A percentile compares a stretch with the other conserved stretches of the same genome.
Conservation (phyloP, 169 alveolate species). For the Fabrea salina region DNA sequence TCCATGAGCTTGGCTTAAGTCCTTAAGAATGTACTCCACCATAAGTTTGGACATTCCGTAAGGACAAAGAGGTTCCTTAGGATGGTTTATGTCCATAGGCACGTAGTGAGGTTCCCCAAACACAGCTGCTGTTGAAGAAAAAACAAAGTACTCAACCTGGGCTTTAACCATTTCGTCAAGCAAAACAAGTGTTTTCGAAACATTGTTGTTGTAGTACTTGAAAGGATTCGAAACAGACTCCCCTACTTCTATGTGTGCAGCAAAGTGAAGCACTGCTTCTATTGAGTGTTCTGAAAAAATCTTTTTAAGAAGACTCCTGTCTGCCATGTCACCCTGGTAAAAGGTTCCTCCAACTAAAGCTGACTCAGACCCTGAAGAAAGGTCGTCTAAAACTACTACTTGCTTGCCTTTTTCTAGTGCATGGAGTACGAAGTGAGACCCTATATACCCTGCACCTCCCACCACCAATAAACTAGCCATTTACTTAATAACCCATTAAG, state of each 20-base stretch:
- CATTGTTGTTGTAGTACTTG: slow-evolving; percentile 87
- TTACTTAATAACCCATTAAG: slow-evolving; percentile 30
- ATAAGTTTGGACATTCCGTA: slow-evolving; percentile 89
- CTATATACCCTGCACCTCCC: slow-evolving; percentile 95
- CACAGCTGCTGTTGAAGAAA: slow-evolving; percentile 90
- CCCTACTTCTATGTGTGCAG: slow-evolving; percentile 92
- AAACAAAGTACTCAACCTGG: slow-evolving; percentile 76
- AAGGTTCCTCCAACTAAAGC: too few species aligned
- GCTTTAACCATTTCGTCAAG: slow-evolving; percentile 77
- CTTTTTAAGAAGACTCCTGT: not conserved
- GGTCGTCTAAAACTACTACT: too few species aligned
- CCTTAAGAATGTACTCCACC: slow-evolving; percentile 62
- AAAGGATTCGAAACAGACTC: slow-evolving; percentile 88
- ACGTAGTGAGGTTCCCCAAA: slow-evolving; percentile 77
- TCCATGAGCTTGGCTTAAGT: slow-evolving; percentile 29
- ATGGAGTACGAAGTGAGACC: too few species aligned
- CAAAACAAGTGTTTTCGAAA: slow-evolving; percentile 83
- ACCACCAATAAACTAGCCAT: slow-evolving; percentile 69
- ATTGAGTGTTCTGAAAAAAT: slow-evolving; percentile 30
- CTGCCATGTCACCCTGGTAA: too few species aligned
- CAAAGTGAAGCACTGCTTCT: slow-evolving; percentile 87
- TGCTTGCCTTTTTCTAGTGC: too few species aligned
- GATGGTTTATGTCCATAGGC: slow-evolving; percentile 58
- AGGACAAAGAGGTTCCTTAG: slow-evolving; percentile 84
- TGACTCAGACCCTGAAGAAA: too few species aligned